These are phyloP conservation scores for Fusarium coicis DNA, from an alignment of 2,329 filamentous ascomycete genomes.

Conservation along the genomic window DNA sequence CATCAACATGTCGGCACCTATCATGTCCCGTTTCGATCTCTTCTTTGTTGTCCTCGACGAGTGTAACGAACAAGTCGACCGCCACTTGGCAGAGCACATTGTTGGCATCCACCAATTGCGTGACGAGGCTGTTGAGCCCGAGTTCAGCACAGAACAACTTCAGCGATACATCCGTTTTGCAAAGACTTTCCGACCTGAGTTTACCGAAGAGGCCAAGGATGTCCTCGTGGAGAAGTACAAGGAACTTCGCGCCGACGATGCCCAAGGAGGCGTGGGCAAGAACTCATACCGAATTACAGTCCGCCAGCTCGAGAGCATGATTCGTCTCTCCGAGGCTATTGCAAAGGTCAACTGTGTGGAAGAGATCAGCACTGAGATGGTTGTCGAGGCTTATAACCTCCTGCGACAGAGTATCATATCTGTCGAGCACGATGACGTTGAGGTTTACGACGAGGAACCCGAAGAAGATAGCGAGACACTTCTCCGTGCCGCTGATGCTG, in stretches of 20 bases:
- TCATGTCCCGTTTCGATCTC: slow-evolving; percentile 99
- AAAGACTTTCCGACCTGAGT: slow-evolving; percentile 91
- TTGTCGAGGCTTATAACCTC: slow-evolving; percentile 90
- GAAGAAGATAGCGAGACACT: slow-evolving; percentile 59
- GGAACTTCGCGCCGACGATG: slow-evolving; percentile 91
- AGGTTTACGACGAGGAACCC: slow-evolving; percentile 81
- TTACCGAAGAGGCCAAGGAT: slow-evolving; percentile 86
- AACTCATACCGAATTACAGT: slow-evolving; percentile 99
- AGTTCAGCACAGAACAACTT: slow-evolving; percentile 95
- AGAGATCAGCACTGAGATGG: slow-evolving; percentile 85
- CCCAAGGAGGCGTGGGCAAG: slow-evolving; percentile 90
- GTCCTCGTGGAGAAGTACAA: slow-evolving; percentile 94
- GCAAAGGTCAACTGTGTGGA: slow-evolving; percentile 97
- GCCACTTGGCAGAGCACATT: slow-evolving; percentile 93
- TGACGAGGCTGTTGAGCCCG: slow-evolving; percentile 89
- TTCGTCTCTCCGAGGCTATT: slow-evolving; percentile 95
- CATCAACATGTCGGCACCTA: slow-evolving; percentile 98
- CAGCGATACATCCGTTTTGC: slow-evolving; percentile 98
- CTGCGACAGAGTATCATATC: slow-evolving; percentile 95
- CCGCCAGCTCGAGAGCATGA: slow-evolving; percentile 93
- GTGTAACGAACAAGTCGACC: slow-evolving; percentile 91
- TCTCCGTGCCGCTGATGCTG: slow-evolving; percentile 53
- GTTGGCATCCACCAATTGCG: slow-evolving; percentile 92
- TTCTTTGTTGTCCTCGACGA: slow-evolving; percentile 99
- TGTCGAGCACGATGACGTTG: slow-evolving; percentile 96